Evolutionary conservation across 2,329 filamentous ascomycete species (phyloP).

Genomic region (Pseudogymnoascus sp.): DNA sequence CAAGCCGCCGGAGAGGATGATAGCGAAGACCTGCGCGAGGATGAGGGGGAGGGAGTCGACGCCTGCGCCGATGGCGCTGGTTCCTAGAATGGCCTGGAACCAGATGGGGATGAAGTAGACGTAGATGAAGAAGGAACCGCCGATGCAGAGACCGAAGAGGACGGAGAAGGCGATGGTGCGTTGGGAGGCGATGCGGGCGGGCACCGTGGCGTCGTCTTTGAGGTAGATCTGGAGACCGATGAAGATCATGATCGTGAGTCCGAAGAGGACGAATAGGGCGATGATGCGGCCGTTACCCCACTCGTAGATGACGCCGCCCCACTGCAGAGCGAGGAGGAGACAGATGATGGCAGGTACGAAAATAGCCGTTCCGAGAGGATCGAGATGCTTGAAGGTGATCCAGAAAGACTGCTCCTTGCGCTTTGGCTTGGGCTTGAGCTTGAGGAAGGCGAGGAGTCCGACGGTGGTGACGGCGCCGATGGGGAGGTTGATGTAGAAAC

Average conservation of each 20-base stretch:
- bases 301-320: conserved; percentile 39
- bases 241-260: conserved; percentile 22
- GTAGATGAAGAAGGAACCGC: conserved; percentile 24
- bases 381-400: conserved; percentile 31
- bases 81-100: conserved; percentile 38
- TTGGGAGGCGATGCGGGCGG: conserved; percentile 30
- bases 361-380: conserved; percentile 29
- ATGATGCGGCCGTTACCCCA: conserved; percentile 30
- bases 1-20: conserved; percentile 28
- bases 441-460: conserved; percentile 35
- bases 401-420: conserved; percentile 34
- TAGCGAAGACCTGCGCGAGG: conserved; percentile 24
- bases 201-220: conserved; percentile 28
- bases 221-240: conserved; percentile 7
- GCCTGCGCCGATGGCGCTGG: conserved; percentile 33
- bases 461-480: conserved; percentile 30
- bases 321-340: conserved; percentile 28
- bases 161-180: conserved; percentile 29
- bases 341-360: conserved; percentile 27
- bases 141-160: conserved; percentile 30
- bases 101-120: conserved; percentile 38
- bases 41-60: conserved; percentile 31
- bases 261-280: conserved; percentile 26
- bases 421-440: conserved; percentile 20
- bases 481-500: conserved; percentile 33